These are phyloP conservation scores for Flaveria ramosissima DNA, from an alignment of 129 eudicot species.

Conservation along the genomic window DNA sequence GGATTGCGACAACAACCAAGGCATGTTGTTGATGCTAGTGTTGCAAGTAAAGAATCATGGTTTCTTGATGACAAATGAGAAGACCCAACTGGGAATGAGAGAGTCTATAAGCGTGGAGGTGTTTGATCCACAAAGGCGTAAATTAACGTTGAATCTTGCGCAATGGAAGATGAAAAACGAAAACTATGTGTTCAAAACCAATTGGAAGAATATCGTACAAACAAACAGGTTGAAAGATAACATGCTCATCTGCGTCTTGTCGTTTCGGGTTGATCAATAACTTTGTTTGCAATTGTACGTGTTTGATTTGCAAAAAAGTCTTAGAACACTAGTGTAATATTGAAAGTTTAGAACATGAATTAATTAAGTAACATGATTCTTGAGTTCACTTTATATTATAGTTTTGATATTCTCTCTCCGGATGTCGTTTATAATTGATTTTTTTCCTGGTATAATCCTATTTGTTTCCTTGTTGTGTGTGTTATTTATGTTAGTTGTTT, in stretches of 20 bases:
- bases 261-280: neutral
- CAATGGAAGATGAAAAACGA: conserved; percentile 7
- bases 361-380: too few relatives aligned
- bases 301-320: neutral
- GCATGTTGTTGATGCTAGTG: neutral
- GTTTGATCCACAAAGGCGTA: too few relatives aligned
- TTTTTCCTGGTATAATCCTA: too few relatives aligned
- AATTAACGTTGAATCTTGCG: too few relatives aligned
- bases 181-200: conserved; percentile 7
- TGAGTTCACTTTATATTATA: too few relatives aligned
- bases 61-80: neutral
- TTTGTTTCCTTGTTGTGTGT: too few relatives aligned
- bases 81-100: neutral
- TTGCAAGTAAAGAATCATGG: neutral
- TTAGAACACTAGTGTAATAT: neutral
- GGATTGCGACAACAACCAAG: neutral
- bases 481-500: too few relatives aligned
- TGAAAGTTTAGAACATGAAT: too few relatives aligned
- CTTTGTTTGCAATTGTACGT: neutral
- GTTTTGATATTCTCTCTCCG: too few relatives aligned
- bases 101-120: too few relatives aligned
- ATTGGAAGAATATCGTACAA: neutral
- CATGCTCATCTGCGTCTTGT: neutral
- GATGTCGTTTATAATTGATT: too few relatives aligned
- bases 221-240: neutral